Evolutionary conservation across 2,329 filamentous ascomycete genomes (phyloP), one percentile per base, ranked within the genome.

Genomic region (Hymenotorrendiella dingleyae): DNA sequence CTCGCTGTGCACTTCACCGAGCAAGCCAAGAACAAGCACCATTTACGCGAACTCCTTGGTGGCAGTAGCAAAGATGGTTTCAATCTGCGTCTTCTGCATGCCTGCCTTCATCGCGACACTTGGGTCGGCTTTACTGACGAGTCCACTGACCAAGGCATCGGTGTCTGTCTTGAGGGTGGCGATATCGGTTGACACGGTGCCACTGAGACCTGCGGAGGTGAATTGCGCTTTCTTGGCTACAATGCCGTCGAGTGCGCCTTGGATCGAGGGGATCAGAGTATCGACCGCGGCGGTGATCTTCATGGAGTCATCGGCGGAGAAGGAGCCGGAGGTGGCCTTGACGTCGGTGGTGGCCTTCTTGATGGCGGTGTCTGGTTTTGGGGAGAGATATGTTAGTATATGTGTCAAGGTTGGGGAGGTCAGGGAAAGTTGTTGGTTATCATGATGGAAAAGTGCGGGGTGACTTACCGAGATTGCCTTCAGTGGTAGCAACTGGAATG

Each of bases 281-380:
- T 28, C 14, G 5, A 38, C 23, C 7, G 36, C 36, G 5, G 36
- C 23, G 23, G 29, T 38, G 36, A 54, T 24, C 3, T n/a, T 28
- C 4, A 28, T 36, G 11, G 51, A 48, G 11, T 54, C 41, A n/a
- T n/a, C n/a, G n/a, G 21, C 22, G 8, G 46, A 40, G 5, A 38
- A 46, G 23, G 45, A 40, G 17, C 30, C 36, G 7, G 49, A 36
- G 6, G 42, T 52, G 11, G 38, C 35, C 20, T 29, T 29, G 11
- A 45, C 40, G 20, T 50, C 45, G 3, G 19, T 38, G 7, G 33
- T 42, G 6, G 40, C 43, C 21, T 50, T 22, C 8, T 43, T 19
- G 33, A 50, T 43, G 6, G 48, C 36, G 8, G 27, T 27, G 8
- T 38, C 36, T 38, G 16, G n/a, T n/a, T n/a, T n/a, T n/a, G n/a